phyloP scores from a whole-genome alignment of 1,284 basidiomycete genomes.

The Apiotrichum mycotoxinovorans region DNA sequence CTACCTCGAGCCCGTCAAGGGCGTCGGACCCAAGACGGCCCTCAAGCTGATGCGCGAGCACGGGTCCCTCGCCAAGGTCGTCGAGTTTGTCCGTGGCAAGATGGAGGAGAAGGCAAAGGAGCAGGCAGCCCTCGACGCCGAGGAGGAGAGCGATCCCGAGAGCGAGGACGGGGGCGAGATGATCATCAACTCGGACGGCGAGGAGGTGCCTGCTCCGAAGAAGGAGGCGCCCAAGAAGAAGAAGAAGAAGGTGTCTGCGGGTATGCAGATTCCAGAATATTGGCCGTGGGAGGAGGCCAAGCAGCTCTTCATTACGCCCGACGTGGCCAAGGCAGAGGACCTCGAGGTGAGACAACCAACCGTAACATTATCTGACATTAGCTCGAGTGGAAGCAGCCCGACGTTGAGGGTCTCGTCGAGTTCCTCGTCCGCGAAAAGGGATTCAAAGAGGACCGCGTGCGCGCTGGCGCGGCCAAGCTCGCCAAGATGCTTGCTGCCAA shows the following conservation, averaged over 20 bases:
- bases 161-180: conserved; percentile 39
- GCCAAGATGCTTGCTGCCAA: conserved; percentile 81
- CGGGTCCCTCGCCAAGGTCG: conserved; percentile 72
- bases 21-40: conserved; percentile 69
- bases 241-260: conserved; percentile 58
- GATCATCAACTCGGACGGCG: conserved; percentile 29
- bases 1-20: conserved; percentile 69
- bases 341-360: conserved; percentile 62
- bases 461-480: conserved; percentile 91
- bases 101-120: conserved; percentile 54
- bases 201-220: conserved; percentile 30
- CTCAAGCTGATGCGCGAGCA: conserved; percentile 88
- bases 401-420: conserved; percentile 88
- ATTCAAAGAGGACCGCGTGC: conserved; percentile 95
- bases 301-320: conserved; percentile 80
- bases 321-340: conserved; percentile 79
- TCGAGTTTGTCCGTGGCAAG: conserved; percentile 78
- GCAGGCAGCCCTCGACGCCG: conserved; percentile 34
- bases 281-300: conserved; percentile 98
- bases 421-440: conserved; percentile 95
- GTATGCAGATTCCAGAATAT: conserved; percentile 77
- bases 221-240: conserved; percentile 32
- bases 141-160: conserved; percentile 35
- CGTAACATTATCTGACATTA: conserved; percentile 41
- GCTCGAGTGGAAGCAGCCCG: conserved; percentile 92